Conservation (phyloP, 1,284 basidiomycete genomes). For the Coniophora puteana region DNA sequence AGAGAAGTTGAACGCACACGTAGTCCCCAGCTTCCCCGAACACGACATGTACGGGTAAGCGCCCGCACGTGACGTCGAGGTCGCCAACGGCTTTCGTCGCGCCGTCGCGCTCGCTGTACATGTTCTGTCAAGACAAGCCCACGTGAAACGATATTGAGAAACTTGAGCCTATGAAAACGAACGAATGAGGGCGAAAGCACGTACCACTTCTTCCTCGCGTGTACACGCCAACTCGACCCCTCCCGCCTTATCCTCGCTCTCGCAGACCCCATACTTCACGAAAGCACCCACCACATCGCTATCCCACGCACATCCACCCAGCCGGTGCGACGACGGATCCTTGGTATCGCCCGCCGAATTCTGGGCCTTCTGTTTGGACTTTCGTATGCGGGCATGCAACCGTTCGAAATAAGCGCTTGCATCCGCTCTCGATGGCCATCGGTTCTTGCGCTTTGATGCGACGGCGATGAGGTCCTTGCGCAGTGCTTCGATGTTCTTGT, state of each 20-base stretch:
- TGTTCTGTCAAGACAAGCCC: conserved; percentile 14
- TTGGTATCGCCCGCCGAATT: too few species aligned
- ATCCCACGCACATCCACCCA: too few species aligned
- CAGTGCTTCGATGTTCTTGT: conserved; percentile 35
- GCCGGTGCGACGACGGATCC: too few species aligned
- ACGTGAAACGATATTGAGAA: background rate
- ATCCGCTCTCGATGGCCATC: conserved; percentile 41
- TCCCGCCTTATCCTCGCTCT: too few species aligned
- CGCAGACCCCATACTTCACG: too few species aligned
- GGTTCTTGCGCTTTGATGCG: conserved; percentile 42
- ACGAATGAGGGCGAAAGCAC: conserved; percentile 11
- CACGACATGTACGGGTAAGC: conserved; percentile 45
- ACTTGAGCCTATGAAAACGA: background rate
- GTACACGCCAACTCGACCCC: conserved; percentile 50
- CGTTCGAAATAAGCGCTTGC: conserved; percentile 33
- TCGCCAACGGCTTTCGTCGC: conserved; percentile 44
- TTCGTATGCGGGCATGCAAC: conserved; percentile 50
- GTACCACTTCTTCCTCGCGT: conserved; percentile 53
- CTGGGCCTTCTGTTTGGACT: conserved; percentile 46
- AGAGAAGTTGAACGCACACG: conserved; percentile 34
- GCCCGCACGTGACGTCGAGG: conserved; percentile 35
- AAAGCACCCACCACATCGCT: too few species aligned
- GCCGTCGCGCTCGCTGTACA: conserved; percentile 32
- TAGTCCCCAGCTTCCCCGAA: conserved; percentile 47
- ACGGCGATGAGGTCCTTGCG: conserved; percentile 36